Evolutionary conservation across 192 early-diverging fungal species (phyloP).

Genomic region (Geranomyces michiganensis): DNA sequence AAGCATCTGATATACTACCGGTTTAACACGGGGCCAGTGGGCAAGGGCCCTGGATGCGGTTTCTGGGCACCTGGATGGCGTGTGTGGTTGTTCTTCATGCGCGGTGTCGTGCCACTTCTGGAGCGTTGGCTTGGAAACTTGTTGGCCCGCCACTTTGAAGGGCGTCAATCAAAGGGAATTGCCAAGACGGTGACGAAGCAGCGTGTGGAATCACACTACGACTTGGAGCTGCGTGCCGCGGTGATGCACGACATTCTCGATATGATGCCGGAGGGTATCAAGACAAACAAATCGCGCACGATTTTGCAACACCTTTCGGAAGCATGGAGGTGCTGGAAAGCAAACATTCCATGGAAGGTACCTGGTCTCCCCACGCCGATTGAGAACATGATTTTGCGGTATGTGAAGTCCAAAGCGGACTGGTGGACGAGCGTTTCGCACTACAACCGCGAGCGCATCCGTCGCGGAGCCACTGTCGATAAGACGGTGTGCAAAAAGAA

Average conservation of each 20-base stretch:
- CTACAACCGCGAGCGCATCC: conserved; percentile 98
- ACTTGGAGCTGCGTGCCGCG: conserved; percentile 95
- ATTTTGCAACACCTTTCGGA: conserved; percentile 96
- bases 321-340: conserved; percentile 78
- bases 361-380: conserved; percentile 96
- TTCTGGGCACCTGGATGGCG: conserved; percentile 99
- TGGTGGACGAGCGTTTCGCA: conserved; percentile 99
- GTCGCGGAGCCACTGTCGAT: conserved; percentile 97
- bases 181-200: conserved; percentile 99
- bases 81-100: conserved; percentile 99
- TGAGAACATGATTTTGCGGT: conserved; percentile 98
- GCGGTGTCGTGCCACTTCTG: conserved; percentile 94
- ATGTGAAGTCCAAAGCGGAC: conserved; percentile 99
- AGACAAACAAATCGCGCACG: conserved; percentile 92
- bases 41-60: conserved; percentile 97
- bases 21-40: conserved; percentile 91
- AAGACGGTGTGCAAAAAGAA: conserved; percentile 99
- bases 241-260: conserved; percentile 99
- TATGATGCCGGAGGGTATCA: conserved; percentile 99
- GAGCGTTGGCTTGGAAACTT: conserved; percentile 99
- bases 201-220: conserved; percentile 97
- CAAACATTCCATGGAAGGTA: conserved; percentile 99
- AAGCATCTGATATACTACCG: conserved; percentile 88
- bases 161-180: conserved; percentile 94
- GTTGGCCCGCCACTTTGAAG: conserved; percentile 98